Evolutionary conservation across 805 yeast genomes (phyloP).

Genomic region (Sugiyamaella qingdaonensis): DNA sequence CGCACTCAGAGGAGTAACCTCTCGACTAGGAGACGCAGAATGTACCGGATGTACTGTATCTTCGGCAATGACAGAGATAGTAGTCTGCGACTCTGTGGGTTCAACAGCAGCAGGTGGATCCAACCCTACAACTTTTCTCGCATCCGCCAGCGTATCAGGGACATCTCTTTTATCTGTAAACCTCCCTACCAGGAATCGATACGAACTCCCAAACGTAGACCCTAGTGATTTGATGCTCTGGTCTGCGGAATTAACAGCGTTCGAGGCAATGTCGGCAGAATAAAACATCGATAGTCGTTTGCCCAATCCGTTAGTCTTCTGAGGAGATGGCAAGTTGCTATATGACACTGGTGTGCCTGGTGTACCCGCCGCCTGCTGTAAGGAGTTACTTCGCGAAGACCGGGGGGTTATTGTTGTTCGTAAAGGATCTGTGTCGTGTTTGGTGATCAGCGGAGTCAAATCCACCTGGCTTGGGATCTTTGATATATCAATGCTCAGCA

Average conservation of each 20-base stretch:
- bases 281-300: constrained; percentile 17
- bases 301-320: not conserved
- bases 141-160: constrained; percentile 26
- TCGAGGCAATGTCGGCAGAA: constrained; percentile 28
- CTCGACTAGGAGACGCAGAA: constrained; percentile 4
- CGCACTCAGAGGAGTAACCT: not conserved
- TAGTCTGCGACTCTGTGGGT: constrained; percentile 17
- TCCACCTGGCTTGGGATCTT: constrained; percentile 17
- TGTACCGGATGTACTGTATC: not conserved
- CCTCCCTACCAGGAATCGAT: constrained; percentile 30
- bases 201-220: constrained; percentile 33
- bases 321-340: constrained; percentile 5
- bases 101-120: constrained; percentile 14
- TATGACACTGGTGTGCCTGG: constrained; percentile 8
- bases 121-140: constrained; percentile 23
- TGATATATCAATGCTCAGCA: constrained; percentile 28
- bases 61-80: not conserved
- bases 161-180: constrained; percentile 17
- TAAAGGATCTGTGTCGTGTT: constrained; percentile 11
- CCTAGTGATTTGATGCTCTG: constrained; percentile 31
- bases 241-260: constrained; percentile 26
- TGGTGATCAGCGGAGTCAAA: constrained; percentile 14
- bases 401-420: constrained; percentile 8
- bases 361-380: constrained; percentile 9
- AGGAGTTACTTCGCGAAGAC: constrained; percentile 22